Percentiles rank a stretch among this genome's conserved stretches.
These are phyloP conservation scores for Linum usitatissimum DNA, from an alignment of 345 rosid genomes.

Conservation along the genomic window DNA sequence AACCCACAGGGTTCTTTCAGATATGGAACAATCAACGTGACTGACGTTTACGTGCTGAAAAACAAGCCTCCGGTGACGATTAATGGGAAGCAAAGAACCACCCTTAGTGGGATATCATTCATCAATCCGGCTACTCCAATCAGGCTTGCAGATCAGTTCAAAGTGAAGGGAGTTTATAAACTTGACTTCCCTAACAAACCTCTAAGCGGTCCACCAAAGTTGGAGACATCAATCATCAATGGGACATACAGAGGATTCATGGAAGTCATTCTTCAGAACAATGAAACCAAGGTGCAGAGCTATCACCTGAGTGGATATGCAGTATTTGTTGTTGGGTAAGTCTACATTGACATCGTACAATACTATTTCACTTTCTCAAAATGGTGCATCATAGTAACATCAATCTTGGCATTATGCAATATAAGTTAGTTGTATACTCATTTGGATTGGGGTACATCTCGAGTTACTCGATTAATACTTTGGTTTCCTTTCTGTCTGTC, in stretches of 20 bases:
- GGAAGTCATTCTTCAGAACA: conserved; percentile 92
- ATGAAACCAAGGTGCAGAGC: conserved; percentile 84
- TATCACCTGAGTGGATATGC: conserved; percentile 96
- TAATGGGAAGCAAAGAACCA: conserved; percentile 51
- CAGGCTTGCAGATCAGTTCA: conserved; percentile 78
- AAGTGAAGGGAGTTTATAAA: conserved; percentile 75
- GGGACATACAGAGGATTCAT: conserved; percentile 91
- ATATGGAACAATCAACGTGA: conserved; percentile 93
- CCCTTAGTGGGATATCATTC: conserved; percentile 76
- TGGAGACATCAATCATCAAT: conserved; percentile 73
- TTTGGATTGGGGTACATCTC: background rate
- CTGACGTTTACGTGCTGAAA: conserved; percentile 64
- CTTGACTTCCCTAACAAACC: conserved; percentile 84
- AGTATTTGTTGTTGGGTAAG: conserved; percentile 84
- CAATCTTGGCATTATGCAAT: background rate
- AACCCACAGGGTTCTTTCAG: conserved; percentile 95
- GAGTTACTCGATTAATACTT: background rate
- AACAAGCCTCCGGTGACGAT: conserved; percentile 66
- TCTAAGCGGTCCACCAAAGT: conserved; percentile 57
- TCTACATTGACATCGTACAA: too few relatives aligned
- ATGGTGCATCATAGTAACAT: too few relatives aligned
- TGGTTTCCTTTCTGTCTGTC: conserved; percentile 12
- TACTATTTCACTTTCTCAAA: too few relatives aligned
- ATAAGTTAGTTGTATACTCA: background rate
- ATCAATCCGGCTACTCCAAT: conserved; percentile 88